Percentiles rank a stretch among this genome's conserved stretches.
phyloP scores from a whole-genome alignment of 306 rosid genomes.

The Myrica gale region DNA sequence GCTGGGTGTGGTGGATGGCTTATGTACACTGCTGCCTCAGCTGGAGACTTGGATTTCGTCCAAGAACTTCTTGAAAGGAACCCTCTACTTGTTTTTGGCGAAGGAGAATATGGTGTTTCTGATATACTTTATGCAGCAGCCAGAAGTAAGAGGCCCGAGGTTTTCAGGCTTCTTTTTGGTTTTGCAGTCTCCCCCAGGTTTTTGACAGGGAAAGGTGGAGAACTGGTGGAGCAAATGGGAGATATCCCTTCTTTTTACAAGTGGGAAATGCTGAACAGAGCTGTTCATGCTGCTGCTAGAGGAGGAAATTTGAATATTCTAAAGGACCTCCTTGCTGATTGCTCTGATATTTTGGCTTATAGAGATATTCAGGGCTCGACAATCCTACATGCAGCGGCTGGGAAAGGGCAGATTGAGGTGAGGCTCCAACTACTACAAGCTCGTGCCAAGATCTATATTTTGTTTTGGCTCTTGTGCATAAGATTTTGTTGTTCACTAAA shows the following conservation, averaged over 20 bases:
- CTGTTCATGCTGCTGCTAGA: constrained; percentile 92
- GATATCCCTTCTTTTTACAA: constrained; percentile 70
- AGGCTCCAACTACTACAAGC: constrained; percentile 18
- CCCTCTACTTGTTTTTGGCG: constrained; percentile 71
- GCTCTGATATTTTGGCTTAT: constrained; percentile 68
- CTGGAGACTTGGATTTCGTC: constrained; percentile 74
- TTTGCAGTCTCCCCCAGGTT: constrained; percentile 79
- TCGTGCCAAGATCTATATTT: constrained; percentile 5
- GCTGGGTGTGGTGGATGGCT: constrained; percentile 98
- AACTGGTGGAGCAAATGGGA: constrained; percentile 58
- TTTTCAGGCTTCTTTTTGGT: constrained; percentile 61
- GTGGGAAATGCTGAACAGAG: constrained; percentile 86
- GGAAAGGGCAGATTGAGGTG: constrained; percentile 90
- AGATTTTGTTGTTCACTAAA: constrained; percentile 1
- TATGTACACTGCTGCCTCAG: constrained; percentile 96
- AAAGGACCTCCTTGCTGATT: constrained; percentile 68
- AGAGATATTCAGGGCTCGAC: constrained; percentile 85
- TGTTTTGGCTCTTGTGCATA: background rate
- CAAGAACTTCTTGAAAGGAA: constrained; percentile 49
- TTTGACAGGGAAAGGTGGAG: constrained; percentile 46
- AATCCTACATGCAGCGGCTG: constrained; percentile 88
- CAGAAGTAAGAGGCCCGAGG: constrained; percentile 50
- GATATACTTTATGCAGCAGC: constrained; percentile 72
- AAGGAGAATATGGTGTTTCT: constrained; percentile 77
- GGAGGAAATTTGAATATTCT: constrained; percentile 77